Percentiles rank a stretch among this genome's conserved stretches.
These are phyloP conservation scores for Termitomyces bulborhizus DNA, from an alignment of 768 basidiomycete species.

Conservation along the genomic window DNA sequence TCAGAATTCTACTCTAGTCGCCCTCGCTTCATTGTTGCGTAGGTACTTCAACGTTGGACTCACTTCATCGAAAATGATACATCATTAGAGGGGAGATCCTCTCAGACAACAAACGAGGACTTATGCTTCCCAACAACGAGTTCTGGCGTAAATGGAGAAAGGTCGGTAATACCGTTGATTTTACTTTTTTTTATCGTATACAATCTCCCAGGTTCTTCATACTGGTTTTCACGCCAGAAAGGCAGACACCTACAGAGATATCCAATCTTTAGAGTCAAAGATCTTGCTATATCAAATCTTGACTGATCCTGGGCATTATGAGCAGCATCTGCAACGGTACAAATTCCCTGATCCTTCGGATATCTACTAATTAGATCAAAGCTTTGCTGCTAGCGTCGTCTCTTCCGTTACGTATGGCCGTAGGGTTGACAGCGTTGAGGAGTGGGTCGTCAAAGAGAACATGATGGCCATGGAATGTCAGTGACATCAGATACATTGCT, in stretches of 20 bases:
- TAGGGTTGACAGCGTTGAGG: slow-evolving; percentile 33
- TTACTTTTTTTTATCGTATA: background rate
- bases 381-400: slow-evolving; percentile 39
- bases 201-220: slow-evolving; percentile 32
- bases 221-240: slow-evolving; percentile 34
- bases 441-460: slow-evolving; percentile 43
- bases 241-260: slow-evolving; percentile 36
- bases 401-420: slow-evolving; percentile 40
- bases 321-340: slow-evolving; percentile 35
- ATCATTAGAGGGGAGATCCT: slow-evolving; percentile 35
- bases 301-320: slow-evolving; percentile 31
- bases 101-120: slow-evolving; percentile 39
- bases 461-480: slow-evolving; percentile 38
- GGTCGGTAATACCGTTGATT: slow-evolving; percentile 15
- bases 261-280: slow-evolving; percentile 45
- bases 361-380: slow-evolving; percentile 6
- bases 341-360: background rate
- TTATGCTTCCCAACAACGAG: slow-evolving; percentile 38
- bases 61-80: background rate
- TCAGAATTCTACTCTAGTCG: slow-evolving; percentile 42
- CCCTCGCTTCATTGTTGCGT: slow-evolving; percentile 41
- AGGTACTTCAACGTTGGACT: slow-evolving; percentile 1
- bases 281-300: slow-evolving; percentile 35
- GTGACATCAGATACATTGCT: slow-evolving; percentile 8
- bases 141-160: slow-evolving; percentile 44